phyloP scores from a whole-genome alignment of 306 rosid genomes.

The Citrullus amarus region DNA sequence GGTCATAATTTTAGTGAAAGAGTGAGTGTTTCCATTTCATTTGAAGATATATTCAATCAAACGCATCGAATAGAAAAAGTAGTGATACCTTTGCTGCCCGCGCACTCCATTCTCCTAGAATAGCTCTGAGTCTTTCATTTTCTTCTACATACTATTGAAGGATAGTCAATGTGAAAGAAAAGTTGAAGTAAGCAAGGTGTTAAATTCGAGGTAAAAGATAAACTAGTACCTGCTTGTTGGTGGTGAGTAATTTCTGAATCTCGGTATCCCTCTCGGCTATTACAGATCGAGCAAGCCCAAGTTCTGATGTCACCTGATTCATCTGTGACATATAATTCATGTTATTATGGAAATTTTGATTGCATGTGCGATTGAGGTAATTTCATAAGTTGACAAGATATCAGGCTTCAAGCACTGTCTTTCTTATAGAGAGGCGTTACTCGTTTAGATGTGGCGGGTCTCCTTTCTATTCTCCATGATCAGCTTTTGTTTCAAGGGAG shows the following conservation, averaged over 20 bases:
- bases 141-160: slow-evolving; percentile 80
- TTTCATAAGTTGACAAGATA: not conserved
- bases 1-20: not conserved
- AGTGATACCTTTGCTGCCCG: slow-evolving; percentile 86
- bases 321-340: slow-evolving; percentile 36
- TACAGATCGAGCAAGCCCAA: slow-evolving; percentile 89
- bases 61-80: not conserved
- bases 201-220: not conserved
- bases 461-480: not conserved
- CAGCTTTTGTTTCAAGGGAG: not conserved
- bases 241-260: slow-evolving; percentile 61
- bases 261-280: slow-evolving; percentile 88
- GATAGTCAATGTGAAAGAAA: not conserved
- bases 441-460: not conserved
- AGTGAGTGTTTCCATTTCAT: not conserved
- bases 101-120: slow-evolving; percentile 93
- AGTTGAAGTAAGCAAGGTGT: not conserved
- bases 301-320: slow-evolving; percentile 86
- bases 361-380: not conserved
- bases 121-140: slow-evolving; percentile 89
- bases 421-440: not conserved
- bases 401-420: not conserved
- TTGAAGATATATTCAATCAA: not conserved
- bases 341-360: not conserved
- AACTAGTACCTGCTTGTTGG: slow-evolving; percentile 64